Percentiles rank a stretch among this genome's conserved stretches.
phyloP scores from a whole-genome alignment of 495 filamentous ascomycete genomes.

The Mycothermus thermophilus region DNA sequence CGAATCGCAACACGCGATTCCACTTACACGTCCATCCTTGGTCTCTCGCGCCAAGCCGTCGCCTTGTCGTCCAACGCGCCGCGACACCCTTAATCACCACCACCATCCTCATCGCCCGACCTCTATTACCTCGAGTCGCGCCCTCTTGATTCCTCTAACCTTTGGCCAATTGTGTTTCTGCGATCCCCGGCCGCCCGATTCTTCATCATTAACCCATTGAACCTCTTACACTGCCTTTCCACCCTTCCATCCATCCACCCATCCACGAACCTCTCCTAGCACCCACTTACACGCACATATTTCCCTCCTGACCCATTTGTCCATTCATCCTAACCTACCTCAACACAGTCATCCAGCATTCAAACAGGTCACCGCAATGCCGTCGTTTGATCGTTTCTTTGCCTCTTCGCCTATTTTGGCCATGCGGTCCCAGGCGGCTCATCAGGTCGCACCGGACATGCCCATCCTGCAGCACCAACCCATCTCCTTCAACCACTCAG shows the following conservation, averaged over 20 bases:
- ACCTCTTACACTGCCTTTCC: neutral
- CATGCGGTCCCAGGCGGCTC: conserved; percentile 33
- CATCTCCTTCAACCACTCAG: conserved; percentile 28
- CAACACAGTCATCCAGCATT: conserved; percentile 19
- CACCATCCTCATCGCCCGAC: conserved; percentile 4
- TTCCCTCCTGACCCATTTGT: conserved; percentile 15
- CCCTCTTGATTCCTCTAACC: conserved; percentile 4
- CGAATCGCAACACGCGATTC: neutral
- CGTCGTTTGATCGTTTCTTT: conserved; percentile 32
- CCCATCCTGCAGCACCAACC: conserved; percentile 27
- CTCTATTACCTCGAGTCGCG: conserved; percentile 3
- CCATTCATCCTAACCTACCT: conserved; percentile 10
- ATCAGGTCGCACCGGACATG: conserved; percentile 33
- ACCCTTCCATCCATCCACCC: neutral
- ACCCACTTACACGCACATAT: conserved; percentile 14
- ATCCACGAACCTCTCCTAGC: conserved; percentile 2
- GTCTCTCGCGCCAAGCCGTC: conserved; percentile 3
- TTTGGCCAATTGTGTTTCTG: conserved; percentile 20
- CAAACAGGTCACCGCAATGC: conserved; percentile 29
- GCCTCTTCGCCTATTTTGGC: conserved; percentile 38
- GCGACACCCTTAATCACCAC: conserved; percentile 1
- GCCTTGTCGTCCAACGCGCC: conserved; percentile 9
- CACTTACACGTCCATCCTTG: conserved; percentile 3
- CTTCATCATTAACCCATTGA: conserved; percentile 2
- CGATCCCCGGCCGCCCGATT: conserved; percentile 10